Evolutionary conservation across 768 basidiomycete species (phyloP), one percentile per base, ranked within the genome.

Genomic region (Suillus tomentosus): DNA sequence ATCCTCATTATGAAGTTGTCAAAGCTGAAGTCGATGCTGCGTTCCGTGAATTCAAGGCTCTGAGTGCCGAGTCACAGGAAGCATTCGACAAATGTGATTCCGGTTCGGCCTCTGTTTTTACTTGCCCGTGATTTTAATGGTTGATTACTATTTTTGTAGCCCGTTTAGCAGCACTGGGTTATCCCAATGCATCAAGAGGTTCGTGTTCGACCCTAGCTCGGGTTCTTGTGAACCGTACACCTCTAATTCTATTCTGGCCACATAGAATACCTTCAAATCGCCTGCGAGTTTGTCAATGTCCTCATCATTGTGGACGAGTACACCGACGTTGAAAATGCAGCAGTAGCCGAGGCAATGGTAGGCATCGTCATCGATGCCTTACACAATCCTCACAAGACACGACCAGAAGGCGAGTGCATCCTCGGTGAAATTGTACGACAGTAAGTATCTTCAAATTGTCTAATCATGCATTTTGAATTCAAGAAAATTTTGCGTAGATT

Each of bases 41-140:
- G 83, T 69, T 75, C 43, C 72, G 74, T 45, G 57, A 65, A 11
- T 81, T 80, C 68, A 70, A 74, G 3, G 74, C 78, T 1, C 79
- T 83, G 64, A 66, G 65, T 5, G 66, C 73, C 2, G 69, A 72
- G n/a, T 71, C 80, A 0, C 80, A 82, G 64, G 68, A 64, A 10
- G 78, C 79, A 1, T 81, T 83, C 70, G 73, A 82, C 50, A 63
- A 56, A 5, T 80, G 81, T 65, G 76, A 82, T 64, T 80, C 81
- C 62, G 75, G 82, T 79, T 10, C 11, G 63, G 4, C 17, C 27
- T 17, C 27, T 31, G 13, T 24, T 48, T 43, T 24, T 15, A 27
- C 43, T 45, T 19, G 9, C 43, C 4, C 43, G 24, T 24, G 24
- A 24, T 24, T 24, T 45, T 4, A n/a, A n/a, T 47, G 45, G n/a